Conservation (phyloP, 2,329 filamentous ascomycete genomes). For the Penicillium sumatraense region DNA sequence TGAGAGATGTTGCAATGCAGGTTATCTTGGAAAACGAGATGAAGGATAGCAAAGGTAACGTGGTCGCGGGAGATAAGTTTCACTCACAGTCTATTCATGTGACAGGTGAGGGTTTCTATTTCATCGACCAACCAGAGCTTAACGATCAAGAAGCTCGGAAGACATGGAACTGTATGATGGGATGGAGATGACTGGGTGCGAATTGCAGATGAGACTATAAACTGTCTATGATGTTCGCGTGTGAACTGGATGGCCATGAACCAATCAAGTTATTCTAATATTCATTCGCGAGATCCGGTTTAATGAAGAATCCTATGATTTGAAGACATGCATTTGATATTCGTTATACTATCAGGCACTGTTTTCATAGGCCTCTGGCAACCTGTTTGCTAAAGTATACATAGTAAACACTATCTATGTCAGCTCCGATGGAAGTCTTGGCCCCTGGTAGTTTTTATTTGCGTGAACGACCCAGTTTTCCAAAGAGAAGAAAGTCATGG, state of each 20-base stretch:
- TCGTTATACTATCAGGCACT: too few species aligned
- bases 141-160: conserved; percentile 21
- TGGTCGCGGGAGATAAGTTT: conserved; percentile 21
- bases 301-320: too few species aligned
- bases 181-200: background rate
- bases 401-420: background rate
- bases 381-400: background rate
- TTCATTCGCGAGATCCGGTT: too few species aligned
- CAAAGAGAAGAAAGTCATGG: conserved; percentile 22
- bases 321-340: too few species aligned
- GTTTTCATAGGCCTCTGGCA: too few species aligned
- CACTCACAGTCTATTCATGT: conserved; percentile 32
- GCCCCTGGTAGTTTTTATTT: conserved; percentile 20
- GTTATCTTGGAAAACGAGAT: conserved; percentile 12
- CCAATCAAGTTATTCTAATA: too few species aligned
- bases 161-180: conserved; percentile 14
- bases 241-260: too few species aligned
- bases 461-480: conserved; percentile 30
- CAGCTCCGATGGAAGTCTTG: conserved; percentile 20
- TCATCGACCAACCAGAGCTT: conserved; percentile 27
- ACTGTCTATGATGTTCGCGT: background rate
- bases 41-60: conserved; percentile 14
- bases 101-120: conserved; percentile 24
- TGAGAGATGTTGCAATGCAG: conserved; percentile 7
- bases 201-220: background rate